A percentile compares a stretch with the other conserved stretches of the same genome.
Conservation (phyloP, 169 alveolate genomes). For the Perkinsus chesapeaki region DNA sequence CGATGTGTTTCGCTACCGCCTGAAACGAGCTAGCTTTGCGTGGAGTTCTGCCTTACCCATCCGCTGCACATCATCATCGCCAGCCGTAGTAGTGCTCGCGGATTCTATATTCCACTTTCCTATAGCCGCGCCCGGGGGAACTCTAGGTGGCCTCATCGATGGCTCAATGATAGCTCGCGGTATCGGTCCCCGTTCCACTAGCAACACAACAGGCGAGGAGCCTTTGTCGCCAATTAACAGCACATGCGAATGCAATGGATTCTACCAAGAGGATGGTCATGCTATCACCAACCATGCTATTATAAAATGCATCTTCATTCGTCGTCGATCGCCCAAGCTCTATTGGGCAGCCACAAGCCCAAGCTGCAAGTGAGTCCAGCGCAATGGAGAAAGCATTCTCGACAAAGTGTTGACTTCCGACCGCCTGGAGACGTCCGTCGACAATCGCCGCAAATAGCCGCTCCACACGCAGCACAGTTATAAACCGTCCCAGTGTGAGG, state of each 20-base stretch:
- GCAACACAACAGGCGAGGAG: background rate
- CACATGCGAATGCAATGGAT: background rate
- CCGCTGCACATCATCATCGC: background rate
- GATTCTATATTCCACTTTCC: background rate
- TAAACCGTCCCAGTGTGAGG: background rate
- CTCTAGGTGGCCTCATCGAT: background rate
- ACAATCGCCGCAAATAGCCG: background rate
- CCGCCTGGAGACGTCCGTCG: background rate
- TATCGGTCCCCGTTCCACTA: background rate
- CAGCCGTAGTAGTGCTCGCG: background rate
- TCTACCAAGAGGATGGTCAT: background rate
- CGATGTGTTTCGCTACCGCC: background rate
- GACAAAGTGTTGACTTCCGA: background rate
- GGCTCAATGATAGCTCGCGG: background rate
- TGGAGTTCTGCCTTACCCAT: background rate
- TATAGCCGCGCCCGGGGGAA: background rate
- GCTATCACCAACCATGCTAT: too few relatives aligned
- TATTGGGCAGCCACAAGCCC: background rate
- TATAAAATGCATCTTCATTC: too few relatives aligned
- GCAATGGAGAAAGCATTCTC: background rate
- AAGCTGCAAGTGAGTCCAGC: too few relatives aligned
- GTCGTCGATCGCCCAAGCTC: too few relatives aligned
- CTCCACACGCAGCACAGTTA: background rate
- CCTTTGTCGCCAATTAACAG: background rate
- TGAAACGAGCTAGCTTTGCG: background rate